Evolutionary conservation across 2,329 filamentous ascomycete genomes (phyloP).

Genomic region (Clonostachys chloroleuca): DNA sequence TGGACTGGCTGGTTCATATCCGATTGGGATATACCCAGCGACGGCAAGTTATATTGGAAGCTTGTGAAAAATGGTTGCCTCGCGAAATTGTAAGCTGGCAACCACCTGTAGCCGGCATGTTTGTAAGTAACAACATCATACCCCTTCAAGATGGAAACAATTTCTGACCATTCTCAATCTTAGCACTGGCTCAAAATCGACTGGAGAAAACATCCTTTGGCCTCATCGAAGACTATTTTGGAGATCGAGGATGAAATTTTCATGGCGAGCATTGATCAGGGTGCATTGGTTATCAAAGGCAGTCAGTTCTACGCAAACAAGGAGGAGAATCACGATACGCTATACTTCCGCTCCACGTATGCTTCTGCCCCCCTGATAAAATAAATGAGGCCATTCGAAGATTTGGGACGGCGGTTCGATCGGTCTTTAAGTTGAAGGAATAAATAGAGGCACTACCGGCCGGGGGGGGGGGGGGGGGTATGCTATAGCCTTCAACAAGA

Average conservation of each 20-base stretch:
- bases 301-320: conserved; percentile 79
- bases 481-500: too few species aligned
- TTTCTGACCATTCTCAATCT: not conserved
- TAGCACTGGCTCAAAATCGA: too few species aligned
- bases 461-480: too few species aligned
- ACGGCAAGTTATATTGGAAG: conserved; percentile 65
- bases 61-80: conserved; percentile 71
- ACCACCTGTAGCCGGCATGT: conserved; percentile 80
- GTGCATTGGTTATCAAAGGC: conserved; percentile 71
- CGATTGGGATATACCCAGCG: conserved; percentile 70
- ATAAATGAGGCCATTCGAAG: too few species aligned
- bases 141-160: not conserved
- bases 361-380: conserved; percentile 57
- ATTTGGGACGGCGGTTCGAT: too few species aligned
- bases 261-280: conserved; percentile 60
- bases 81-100: conserved; percentile 69
- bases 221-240: not conserved
- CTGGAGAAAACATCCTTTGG: too few species aligned
- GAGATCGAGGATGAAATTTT: conserved; percentile 76
- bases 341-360: conserved; percentile 84
- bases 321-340: conserved; percentile 44
- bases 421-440: too few species aligned
- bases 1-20: conserved; percentile 78
- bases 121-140: conserved; percentile 45
- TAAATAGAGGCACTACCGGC: too few species aligned